phyloP scores from a whole-genome alignment of 78 protist species.

The Ministeria vibrans region DNA sequence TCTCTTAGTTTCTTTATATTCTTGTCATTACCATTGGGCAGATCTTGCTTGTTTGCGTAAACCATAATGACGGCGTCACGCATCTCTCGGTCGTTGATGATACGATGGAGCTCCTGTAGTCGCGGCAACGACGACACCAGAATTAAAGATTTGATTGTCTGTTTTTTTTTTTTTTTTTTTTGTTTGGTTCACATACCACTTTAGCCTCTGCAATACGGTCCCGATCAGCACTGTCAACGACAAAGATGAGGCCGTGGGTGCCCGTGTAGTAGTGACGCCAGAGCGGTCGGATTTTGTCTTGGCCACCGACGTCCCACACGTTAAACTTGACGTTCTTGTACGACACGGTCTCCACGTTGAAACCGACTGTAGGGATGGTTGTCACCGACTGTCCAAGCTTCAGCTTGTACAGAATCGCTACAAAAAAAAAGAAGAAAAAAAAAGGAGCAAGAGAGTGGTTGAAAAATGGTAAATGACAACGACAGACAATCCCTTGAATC shows the following conservation, averaged over 20 bases:
- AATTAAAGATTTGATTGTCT: slow-evolving; percentile 1
- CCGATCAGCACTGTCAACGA: slow-evolving; percentile 86
- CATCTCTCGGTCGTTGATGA: slow-evolving; percentile 65
- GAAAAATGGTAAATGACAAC: no score
- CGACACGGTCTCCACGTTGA: slow-evolving; percentile 75
- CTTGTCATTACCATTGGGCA: slow-evolving; percentile 44
- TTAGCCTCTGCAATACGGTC: slow-evolving; percentile 67
- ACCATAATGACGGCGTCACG: slow-evolving; percentile 59
- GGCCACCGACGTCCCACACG: slow-evolving; percentile 87
- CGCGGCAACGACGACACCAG: no score
- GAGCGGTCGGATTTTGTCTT: slow-evolving; percentile 80
- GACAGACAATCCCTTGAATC: no score
- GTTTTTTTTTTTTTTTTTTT: slow-evolving; percentile 28
- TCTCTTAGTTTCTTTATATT: neutral
- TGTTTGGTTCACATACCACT: no score
- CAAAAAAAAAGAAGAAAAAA: neutral
- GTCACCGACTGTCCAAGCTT: slow-evolving; percentile 39
- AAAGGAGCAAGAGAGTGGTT: neutral
- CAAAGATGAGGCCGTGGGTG: slow-evolving; percentile 89
- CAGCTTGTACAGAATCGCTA: slow-evolving; percentile 38
- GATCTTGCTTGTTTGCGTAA: slow-evolving; percentile 83
- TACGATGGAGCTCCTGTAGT: slow-evolving; percentile 50
- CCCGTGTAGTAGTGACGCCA: slow-evolving; percentile 90
- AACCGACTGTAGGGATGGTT: slow-evolving; percentile 65
- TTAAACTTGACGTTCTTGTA: slow-evolving; percentile 67